Evolutionary conservation across 768 basidiomycete genomes (phyloP).

Genomic region (Piloderma croceum): DNA sequence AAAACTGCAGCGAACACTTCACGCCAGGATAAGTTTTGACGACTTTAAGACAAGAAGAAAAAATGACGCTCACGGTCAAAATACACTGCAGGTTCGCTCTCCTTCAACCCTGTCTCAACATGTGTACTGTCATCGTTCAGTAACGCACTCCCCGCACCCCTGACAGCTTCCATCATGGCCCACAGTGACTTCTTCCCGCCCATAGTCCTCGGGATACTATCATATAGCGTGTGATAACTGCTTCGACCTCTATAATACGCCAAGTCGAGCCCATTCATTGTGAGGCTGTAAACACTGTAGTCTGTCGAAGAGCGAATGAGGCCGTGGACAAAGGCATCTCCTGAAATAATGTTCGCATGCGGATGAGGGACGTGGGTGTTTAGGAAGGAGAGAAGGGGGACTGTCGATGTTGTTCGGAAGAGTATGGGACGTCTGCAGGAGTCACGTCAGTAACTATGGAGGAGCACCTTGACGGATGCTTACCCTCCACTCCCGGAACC

Average conservation of each 20-base stretch:
- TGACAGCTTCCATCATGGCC: constrained; percentile 71
- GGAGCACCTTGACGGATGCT: constrained; percentile 16
- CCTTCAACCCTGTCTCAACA: too few species aligned
- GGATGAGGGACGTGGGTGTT: constrained; percentile 49
- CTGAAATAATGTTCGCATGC: constrained; percentile 64
- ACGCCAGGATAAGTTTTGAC: constrained; percentile 3
- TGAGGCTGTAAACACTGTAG: constrained; percentile 56
- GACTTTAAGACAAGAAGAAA: not conserved
- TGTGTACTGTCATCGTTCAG: constrained; percentile 37
- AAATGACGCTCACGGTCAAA: constrained; percentile 57
- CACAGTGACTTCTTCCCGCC: constrained; percentile 58
- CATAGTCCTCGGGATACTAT: constrained; percentile 54
- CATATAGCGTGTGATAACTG: constrained; percentile 72
- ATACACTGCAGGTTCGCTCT: constrained; percentile 46
- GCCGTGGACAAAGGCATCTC: constrained; percentile 64
- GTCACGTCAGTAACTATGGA: too few species aligned
- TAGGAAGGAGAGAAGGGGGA: constrained; percentile 49
- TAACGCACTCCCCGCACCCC: constrained; percentile 49
- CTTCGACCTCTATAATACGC: constrained; percentile 75
- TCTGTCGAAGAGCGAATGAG: constrained; percentile 69
- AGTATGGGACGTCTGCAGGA: constrained; percentile 59
- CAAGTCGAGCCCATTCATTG: constrained; percentile 68
- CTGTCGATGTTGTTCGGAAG: constrained; percentile 64
- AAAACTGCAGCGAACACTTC: constrained; percentile 42
- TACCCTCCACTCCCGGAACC: constrained; percentile 78